Percentiles rank a stretch among this genome's conserved stretches.
Conservation (phyloP, 257 asterid genomes). For the Linderniella brevidens region DNA sequence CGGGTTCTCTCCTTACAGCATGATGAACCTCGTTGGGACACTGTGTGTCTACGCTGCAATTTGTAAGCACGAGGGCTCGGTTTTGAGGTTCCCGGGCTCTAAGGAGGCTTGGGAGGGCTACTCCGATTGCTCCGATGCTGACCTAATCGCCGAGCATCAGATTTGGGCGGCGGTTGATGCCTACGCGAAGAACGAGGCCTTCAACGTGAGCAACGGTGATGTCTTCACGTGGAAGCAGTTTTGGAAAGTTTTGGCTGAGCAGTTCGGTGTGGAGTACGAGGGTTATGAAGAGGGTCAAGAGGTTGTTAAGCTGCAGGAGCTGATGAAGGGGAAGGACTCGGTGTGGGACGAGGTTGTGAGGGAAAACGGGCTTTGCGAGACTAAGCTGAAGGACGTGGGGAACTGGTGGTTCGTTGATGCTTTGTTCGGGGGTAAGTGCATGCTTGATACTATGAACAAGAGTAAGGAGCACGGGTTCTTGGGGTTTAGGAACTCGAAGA, state of each 20-base stretch:
- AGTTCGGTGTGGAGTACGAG: conserved; percentile 47
- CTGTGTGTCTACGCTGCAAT: conserved; percentile 81
- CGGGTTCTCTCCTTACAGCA: conserved; percentile 66
- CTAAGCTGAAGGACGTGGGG: conserved; percentile 61
- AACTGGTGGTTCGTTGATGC: conserved; percentile 68
- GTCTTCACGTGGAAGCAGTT: conserved; percentile 90
- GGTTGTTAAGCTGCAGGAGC: conserved; percentile 22
- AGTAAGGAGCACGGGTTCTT: conserved; percentile 91
- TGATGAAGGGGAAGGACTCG: conserved; percentile 67
- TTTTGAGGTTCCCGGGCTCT: conserved; percentile 57
- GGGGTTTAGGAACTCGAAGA: conserved; percentile 79
- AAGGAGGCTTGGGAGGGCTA: conserved; percentile 68
- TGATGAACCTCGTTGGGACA: conserved; percentile 72
- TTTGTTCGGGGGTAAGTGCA: conserved; percentile 9
- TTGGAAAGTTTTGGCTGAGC: conserved; percentile 78
- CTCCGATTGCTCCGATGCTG: conserved; percentile 71
- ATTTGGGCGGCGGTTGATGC: conserved; percentile 96
- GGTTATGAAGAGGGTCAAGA: conserved; percentile 46
- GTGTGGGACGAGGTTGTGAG: conserved; percentile 78
- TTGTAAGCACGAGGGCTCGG: conserved; percentile 64
- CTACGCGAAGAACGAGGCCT: conserved; percentile 77
- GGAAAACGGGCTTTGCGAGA: conserved; percentile 42
- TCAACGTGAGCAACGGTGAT: conserved; percentile 83
- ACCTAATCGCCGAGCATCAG: conserved; percentile 83
- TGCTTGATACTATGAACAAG: conserved; percentile 76